Evolutionary conservation across 495 filamentous ascomycete species (phyloP).

Genomic region (Xylaria bambusicola): DNA sequence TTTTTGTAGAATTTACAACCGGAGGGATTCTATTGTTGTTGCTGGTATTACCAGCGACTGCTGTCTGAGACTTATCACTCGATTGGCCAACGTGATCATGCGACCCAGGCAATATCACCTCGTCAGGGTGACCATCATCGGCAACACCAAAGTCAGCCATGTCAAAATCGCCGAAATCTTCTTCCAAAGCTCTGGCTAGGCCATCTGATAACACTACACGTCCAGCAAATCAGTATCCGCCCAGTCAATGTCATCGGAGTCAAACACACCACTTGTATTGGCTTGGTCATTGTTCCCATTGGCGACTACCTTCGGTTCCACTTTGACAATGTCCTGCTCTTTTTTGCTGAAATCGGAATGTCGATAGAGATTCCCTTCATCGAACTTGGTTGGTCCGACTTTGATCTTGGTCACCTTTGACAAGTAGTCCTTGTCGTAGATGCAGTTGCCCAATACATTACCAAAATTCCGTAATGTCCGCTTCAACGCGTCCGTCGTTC

Average conservation of each 20-base stretch:
- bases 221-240: conserved; percentile 34
- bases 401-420: conserved; percentile 82
- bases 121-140: conserved; percentile 64
- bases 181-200: conserved; percentile 28
- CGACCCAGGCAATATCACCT: conserved; percentile 49
- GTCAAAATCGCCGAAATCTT: conserved; percentile 57
- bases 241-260: conserved; percentile 34
- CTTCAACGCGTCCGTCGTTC: conserved; percentile 91
- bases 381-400: conserved; percentile 65
- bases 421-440: conserved; percentile 95
- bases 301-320: conserved; percentile 42
- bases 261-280: conserved; percentile 29
- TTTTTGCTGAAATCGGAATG: conserved; percentile 76
- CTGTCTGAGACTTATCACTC: conserved; percentile 27
- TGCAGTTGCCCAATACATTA: conserved; percentile 93
- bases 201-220: conserved; percentile 27
- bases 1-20: conserved; percentile 23
- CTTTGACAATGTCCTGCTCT: conserved; percentile 41
- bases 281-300: conserved; percentile 21
- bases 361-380: conserved; percentile 73
- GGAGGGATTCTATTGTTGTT: conserved; percentile 30
- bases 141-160: conserved; percentile 70
- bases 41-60: conserved; percentile 26
- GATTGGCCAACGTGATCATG: conserved; percentile 22
- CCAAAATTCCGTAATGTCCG: conserved; percentile 88